Percentiles rank a stretch among this genome's conserved stretches.
These are phyloP conservation scores for Conringia planisiliqua DNA, from an alignment of 345 rosid species.

Conservation along the genomic window DNA sequence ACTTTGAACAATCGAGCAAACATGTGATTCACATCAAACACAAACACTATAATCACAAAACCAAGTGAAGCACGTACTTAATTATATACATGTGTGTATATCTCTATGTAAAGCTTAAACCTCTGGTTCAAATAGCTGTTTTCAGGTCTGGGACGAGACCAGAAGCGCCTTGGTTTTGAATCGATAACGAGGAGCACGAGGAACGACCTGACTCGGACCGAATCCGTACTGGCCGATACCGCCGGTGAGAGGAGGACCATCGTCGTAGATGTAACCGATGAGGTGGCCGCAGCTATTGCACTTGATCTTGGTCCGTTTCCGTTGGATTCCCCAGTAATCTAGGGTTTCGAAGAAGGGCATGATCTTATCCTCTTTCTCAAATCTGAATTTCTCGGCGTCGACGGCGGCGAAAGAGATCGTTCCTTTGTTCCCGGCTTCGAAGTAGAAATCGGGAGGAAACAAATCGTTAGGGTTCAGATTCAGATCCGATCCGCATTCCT, in stretches of 20 bases:
- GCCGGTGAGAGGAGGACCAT: slow-evolving; percentile 70
- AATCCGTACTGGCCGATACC: slow-evolving; percentile 67
- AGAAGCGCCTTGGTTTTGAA: slow-evolving; percentile 68
- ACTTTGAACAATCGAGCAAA: background rate
- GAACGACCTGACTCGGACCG: slow-evolving; percentile 85
- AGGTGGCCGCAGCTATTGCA: slow-evolving; percentile 58
- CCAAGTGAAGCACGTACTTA: background rate
- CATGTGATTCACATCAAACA: slow-evolving; percentile 4
- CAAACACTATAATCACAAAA: background rate
- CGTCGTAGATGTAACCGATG: slow-evolving; percentile 73
- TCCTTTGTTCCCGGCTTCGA: slow-evolving; percentile 92
- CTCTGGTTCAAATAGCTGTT: background rate
- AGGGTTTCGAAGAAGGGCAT: slow-evolving; percentile 78
- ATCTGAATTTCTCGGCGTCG: slow-evolving; percentile 64
- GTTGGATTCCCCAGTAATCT: slow-evolving; percentile 83
- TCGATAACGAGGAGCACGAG: slow-evolving; percentile 70
- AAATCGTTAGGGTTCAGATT: slow-evolving; percentile 53
- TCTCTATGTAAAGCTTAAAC: background rate
- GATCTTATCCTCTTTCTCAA: slow-evolving; percentile 83
- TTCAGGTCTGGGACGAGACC: slow-evolving; percentile 55
- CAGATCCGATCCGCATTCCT: slow-evolving; percentile 67
- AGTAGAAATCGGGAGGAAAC: slow-evolving; percentile 71
- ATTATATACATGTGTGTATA: background rate
- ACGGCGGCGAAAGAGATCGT: slow-evolving; percentile 66
- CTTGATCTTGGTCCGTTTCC: slow-evolving; percentile 67